Base-by-base conservation (phyloP, 495 filamentous ascomycete genomes). In the Tuber calosporum region DNA sequence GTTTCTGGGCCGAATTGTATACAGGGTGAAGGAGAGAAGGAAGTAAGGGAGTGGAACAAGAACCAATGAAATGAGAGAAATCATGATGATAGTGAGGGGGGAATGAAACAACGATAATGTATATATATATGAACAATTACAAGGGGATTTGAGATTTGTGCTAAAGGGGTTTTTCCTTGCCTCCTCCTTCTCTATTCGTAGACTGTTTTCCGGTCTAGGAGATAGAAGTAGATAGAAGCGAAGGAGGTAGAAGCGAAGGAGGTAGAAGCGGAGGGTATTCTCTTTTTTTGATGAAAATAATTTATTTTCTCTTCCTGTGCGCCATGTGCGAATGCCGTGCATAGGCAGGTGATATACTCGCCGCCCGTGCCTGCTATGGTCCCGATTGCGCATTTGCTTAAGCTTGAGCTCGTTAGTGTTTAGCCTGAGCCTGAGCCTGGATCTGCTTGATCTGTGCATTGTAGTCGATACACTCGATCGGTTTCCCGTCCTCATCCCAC, bases 401-500 rank as follows among this genome's bases (percentile, higher is more conserved):
- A 53, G 20, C 20, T 22, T 53, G 45, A 53, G 20, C 22, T n/a
- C 9, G 6, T 8, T n/a, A 22, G 22, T 53, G 20, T 7, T 53
- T 7, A 22, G 45, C 45, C 45, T 1, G 43, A 3, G 6, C 19
- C 43, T 45, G 43, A 11, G 45, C 7, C 45, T 6, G 45, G 7
- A 53, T 53, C 45, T 26, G 45, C 45, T 22, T n/a, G 22, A 53
- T 53, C 45, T n/a, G 45, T 17, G 20, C 20, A 9, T 7, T 26
- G 45, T 53, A 53, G 11, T 53, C 45, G 45, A n/a, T 6, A 9
- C 75, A 79, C 36, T 69, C 67, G 20, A 58, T 73, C 15, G 69
- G 38, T 45, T 73, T 68, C 38, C 75, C 75, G 38, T 75, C 71
- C 41, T 62, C n/a, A 66, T 72, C 78, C 75, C 75, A 79, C 6